Evolutionary conservation across 2,329 filamentous ascomycete species (phyloP), one percentile per base, ranked within the genome.

Genomic region (Monosporascus sp.): DNA sequence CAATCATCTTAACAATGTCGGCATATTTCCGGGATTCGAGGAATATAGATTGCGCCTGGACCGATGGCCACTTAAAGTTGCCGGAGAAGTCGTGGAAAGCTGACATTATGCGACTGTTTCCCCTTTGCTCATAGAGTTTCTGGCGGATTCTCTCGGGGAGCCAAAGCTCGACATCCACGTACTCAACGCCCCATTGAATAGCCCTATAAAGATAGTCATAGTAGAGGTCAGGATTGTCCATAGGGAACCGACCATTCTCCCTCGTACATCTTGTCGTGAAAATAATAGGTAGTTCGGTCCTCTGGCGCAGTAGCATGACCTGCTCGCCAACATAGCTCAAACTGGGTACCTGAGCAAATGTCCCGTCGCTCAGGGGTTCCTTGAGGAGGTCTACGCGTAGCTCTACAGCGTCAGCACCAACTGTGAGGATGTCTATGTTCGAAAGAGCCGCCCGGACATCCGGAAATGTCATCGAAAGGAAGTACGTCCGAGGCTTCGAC

Each of bases 1-100:
- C 85, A 63, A 94, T 94, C 88, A 95, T 94, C 74, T 94, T 95
- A 65, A 95, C 86, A 53, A 95, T 89, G 67, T 95, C 89, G 47
- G 88, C 87, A 60, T 91, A 90, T 54, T 83, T 82, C 47, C 82
- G 81, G 8, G 87, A 89, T 60, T 86, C 80, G 54, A 82, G 75
- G 61, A 92, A 95, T 4, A 93, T 79, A 11, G 80, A 75, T 63
- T 88, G 82, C 1, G 89, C 89, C 60, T 88, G 80, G 7, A 80
- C 72, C 0, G 88, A 89, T 1, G 87, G 87, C 90, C 90, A 95
- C 63, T 86, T 89, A 77, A 93, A 93, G 1, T 77, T 86, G 2
- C 89, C 88, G 0, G 89, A 91, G 65, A 93, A 93, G 72, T 94
- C 90, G 68, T 95, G 90, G 64, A 93, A 94, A 14, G 90, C 90